Conservation (phyloP, 306 rosid genomes). For the peach (Prunus persica) region Prunus_persica_NCBIv2 NC_034016.1:4838001-4838500, state of each 20-base stretch:
- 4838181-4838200: background rate
- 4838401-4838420: background rate
- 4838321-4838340: background rate
- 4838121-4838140: background rate
- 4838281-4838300: background rate
- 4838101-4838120: no score
- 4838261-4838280: background rate
- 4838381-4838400: background rate
- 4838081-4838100: no score
- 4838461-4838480: background rate
- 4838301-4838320: background rate
- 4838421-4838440: background rate
- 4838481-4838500: background rate
- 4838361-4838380: background rate
- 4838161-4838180: background rate
- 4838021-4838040: no score
- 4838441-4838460: background rate
- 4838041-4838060: no score
- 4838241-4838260: conserved; percentile 3
- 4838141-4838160: background rate
- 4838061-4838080: no score
- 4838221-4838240: background rate
- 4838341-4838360: background rate
- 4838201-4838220: background rate
- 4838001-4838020: no score